Base-by-base conservation (phyloP, 1,284 basidiomycete species). In the Ceratobasidium sp. region DNA sequence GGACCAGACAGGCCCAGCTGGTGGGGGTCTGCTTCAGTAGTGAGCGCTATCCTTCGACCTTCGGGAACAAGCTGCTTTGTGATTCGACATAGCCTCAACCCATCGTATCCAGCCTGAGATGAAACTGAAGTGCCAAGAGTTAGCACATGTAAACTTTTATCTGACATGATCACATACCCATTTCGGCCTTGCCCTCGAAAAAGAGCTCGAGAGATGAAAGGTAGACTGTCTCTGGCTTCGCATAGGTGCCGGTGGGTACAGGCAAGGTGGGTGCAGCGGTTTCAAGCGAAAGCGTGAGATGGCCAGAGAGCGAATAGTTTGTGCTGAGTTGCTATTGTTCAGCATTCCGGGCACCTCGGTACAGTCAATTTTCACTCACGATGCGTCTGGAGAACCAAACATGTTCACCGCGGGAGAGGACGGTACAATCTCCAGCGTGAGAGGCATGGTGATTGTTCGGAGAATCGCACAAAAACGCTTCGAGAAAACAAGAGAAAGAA, bases 131-230 rank as follows among this genome's bases (percentile, higher is more conserved):
- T 14, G 9, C 6, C 21, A 23, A 47, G 43, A 66, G 23, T 69
- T 23, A 69, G 30, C 32, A 8, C 26, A 21, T 2, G 32, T 18
- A 2, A 23, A 21, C 16, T 1, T 21, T 21, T 8, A 38, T 18
- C 14, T 28, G 38, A 47, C 0, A 4, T 2, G 21, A 6, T 21
- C 1, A 57, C 64, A 41, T 46, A 69, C 64, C 64, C 64, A 69
- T 69, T 79, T 93, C 92, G 16, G 87, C 85, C 79, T 92, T 91
- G 47, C 92, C 92, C 77, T 94, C 91, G 74, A 94, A 92, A 6
- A 87, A 89, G 76, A 94, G 80, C 41, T 83, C 81, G 55, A 94
- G 82, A 1, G 92, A 93, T 74, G 87, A 85, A 26, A 94, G 84
- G 55, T 73, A 61, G 23, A 76, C 62, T 0, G 74, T 75, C 35